Evolutionary conservation across 1,139 yeast species (phyloP), one percentile per base, ranked within the genome.

Genomic region (Suhomyces wounanorum): DNA sequence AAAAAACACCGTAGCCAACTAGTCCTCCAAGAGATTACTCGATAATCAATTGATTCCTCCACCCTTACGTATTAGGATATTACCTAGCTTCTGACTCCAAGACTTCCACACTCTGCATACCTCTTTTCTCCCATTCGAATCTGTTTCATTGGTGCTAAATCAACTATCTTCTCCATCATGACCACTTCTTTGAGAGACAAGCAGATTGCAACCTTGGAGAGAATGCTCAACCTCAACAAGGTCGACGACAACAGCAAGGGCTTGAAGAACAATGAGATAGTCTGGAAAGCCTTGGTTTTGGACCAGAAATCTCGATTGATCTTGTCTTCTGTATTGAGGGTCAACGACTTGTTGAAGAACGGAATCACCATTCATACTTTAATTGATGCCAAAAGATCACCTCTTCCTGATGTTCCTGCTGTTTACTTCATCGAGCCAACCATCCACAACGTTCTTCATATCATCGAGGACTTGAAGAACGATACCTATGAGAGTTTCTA

Each of bases 271-370:
- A 85, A 83, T 59, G 91, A 85, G 55, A 79, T 87, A 51, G 77
- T 87, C 33, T 95, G 99, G 99, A 94, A 95, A 66, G 96, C 89
- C n/a, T 77, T 94, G 52, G 83, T 95, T 8, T 78, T 94, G 60
- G 99, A 94, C 67, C 65, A 77, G 38, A 82, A 86, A 52, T 89
- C 97, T 35, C 87, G 96, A 37, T 87, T 89, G 17, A 86, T 94
- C 44, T 82, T 94, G 16, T 91, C 97, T 1, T 88, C 96, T 8
- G 95, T 94, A 9, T 70, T 95, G 53, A 77, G 98, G 54, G 97
- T 94, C 53, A 91, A 90, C 62, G 99, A 95, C 65, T 75, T 94
- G 59, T 77, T 92, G 61, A 83, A 87, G 54, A 88, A 90, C 62
- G 98, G 98, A 6, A 84, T 94, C 51, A 94, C 99, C 0, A 87